Evolutionary conservation across 2,329 filamentous ascomycete genomes (phyloP), one percentile per base, ranked within the genome.

Genomic region (Beauveria scarabaeidicola): DNA sequence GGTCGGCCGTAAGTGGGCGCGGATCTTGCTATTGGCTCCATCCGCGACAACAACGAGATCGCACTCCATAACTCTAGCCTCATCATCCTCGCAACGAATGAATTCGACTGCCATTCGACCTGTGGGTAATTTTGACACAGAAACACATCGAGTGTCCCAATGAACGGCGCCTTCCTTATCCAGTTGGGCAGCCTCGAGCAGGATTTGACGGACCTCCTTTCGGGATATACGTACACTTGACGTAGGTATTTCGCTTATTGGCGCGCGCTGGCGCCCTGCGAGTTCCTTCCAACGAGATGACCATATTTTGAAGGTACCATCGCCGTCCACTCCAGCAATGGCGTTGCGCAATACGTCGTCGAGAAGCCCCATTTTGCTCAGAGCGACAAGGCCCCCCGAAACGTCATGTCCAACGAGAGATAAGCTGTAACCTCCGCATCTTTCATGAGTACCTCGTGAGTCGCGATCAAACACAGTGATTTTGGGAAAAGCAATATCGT

Each of bases 41-140:
- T 80, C 78, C 0, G 77, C 76, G 0, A 71, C 76, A 40, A 80
- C 67, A 8, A 80, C 69, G 0, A 80, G 17, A 61, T 79, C 76
- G 48, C 75, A 76, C 29, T 70, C 62, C 1, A 68, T 63, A 25
- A 63, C 59, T 15, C 65, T 59, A 29, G 60, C 48, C 1, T 27
- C 23, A 7, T 58, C 57, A 1, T 40, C n/a, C 0, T 48, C 21
- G 5, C 56, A 64, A 25, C 47, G 63, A 10, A 21, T 54, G 3
- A 69, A 51, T 17, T 61, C 55, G 1, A 72, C 67, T 8, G 63
- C 58, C 6, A 72, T 25, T 11, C 64, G 64, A 5, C 69, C 69
- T 23, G 63, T 62, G 2, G 63, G 55, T 1, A 68, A 62, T n/a
- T 62, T 55, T 5, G 15, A 53, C 7, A 66, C 66, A 1, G 65